phyloP scores from a whole-genome alignment of 345 rosid genomes.

The Heritiera fomes region DNA sequence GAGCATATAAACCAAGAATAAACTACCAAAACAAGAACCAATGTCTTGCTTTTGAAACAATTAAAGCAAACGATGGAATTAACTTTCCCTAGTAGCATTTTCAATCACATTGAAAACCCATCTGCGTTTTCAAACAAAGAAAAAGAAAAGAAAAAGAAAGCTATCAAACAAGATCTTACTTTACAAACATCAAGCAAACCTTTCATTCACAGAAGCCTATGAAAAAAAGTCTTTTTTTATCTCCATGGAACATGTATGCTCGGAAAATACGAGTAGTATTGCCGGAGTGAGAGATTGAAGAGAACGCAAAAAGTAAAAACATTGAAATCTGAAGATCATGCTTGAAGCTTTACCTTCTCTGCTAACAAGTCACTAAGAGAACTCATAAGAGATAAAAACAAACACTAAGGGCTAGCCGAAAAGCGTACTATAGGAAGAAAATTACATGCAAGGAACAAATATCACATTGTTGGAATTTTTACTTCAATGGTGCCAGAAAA shows the following conservation, averaged over 20 bases:
- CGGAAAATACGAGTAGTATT: background rate
- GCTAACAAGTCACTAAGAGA: conserved; percentile 24
- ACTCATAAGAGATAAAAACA: conserved; percentile 17
- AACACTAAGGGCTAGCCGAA: conserved; percentile 8
- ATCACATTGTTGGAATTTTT: background rate
- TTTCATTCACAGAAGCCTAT: background rate
- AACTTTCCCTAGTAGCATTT: background rate
- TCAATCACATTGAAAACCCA: conserved; percentile 8
- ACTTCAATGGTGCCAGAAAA: background rate
- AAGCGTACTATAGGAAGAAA: conserved; percentile 6
- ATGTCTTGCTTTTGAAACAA: conserved; percentile 20
- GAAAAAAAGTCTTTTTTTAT: background rate
- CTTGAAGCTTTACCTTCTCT: conserved; percentile 28
- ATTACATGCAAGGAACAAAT: conserved; percentile 3
- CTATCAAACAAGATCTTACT: conserved; percentile 9
- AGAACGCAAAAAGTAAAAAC: background rate
- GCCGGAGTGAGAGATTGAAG: background rate
- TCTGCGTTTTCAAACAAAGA: background rate
- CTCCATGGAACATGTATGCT: background rate
- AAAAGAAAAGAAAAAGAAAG: background rate
- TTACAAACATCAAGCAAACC: background rate
- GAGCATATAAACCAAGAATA: conserved; percentile 28
- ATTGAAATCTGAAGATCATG: conserved; percentile 17
- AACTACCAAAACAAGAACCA: conserved; percentile 38
- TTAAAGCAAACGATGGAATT: conserved; percentile 6